Evolutionary conservation across 495 filamentous ascomycete species (phyloP).

Genomic region (Podospora pseudoanserina): DNA sequence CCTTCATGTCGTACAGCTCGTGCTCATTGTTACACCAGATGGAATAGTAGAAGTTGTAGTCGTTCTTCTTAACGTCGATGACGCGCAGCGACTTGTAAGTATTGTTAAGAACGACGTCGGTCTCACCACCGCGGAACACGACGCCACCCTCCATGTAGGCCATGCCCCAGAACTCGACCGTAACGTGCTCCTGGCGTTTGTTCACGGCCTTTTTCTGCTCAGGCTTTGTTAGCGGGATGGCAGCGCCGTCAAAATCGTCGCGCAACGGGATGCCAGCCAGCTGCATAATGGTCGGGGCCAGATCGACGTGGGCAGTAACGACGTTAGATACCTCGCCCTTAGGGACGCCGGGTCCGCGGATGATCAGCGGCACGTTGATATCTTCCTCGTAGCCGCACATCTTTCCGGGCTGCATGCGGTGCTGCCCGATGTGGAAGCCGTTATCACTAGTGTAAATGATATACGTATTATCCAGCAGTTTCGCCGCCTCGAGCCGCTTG

Average conservation of each 20-base stretch:
- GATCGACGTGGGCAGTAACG: constrained; percentile 65
- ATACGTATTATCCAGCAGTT: constrained; percentile 62
- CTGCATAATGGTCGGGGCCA: constrained; percentile 63
- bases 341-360: constrained; percentile 58
- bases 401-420: constrained; percentile 68
- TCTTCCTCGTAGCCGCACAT: constrained; percentile 70
- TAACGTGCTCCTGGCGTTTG: constrained; percentile 58
- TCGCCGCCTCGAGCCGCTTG: constrained; percentile 47
- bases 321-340: constrained; percentile 44
- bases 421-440: constrained; percentile 72
- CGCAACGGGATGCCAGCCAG: constrained; percentile 47
- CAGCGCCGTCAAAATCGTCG: constrained; percentile 57
- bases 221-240: constrained; percentile 46
- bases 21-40: constrained; percentile 65
- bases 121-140: constrained; percentile 21
- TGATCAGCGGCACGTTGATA: constrained; percentile 64
- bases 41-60: constrained; percentile 59
- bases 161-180: constrained; percentile 64
- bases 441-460: constrained; percentile 73
- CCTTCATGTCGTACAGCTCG: constrained; percentile 60
- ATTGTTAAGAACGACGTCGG: constrained; percentile 46
- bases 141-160: constrained; percentile 48
- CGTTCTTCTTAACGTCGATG: constrained; percentile 35
- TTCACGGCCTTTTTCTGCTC: constrained; percentile 29
- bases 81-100: constrained; percentile 64